Evolutionary conservation across 139 green algal species (phyloP).

Genomic region (Deuterostichococcus epilithicus): DNA sequence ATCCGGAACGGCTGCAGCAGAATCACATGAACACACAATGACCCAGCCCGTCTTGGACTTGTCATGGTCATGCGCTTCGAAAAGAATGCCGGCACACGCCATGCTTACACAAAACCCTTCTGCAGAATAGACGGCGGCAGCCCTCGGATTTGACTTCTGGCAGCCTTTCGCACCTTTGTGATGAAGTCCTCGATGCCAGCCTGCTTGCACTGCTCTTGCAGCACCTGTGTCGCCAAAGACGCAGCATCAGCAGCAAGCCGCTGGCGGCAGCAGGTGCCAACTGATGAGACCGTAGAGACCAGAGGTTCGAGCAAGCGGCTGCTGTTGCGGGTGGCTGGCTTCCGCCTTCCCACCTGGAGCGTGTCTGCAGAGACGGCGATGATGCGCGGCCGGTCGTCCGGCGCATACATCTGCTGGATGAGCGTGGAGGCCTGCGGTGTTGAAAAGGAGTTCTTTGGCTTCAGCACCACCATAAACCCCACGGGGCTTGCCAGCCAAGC

Average conservation of each 20-base stretch:
- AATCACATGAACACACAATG: too few species aligned
- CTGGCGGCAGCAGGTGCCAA: not conserved
- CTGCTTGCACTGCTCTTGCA: constrained; percentile 45
- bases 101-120: too few species aligned
- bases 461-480: too few species aligned
- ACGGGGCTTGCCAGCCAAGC: too few species aligned
- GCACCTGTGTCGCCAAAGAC: constrained; percentile 8
- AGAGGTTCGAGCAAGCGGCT: not conserved
- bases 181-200: constrained; percentile 69
- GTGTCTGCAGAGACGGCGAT: constrained; percentile 70
- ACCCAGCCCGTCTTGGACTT: too few species aligned
- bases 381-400: constrained; percentile 47
- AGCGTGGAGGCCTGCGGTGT: constrained; percentile 44
- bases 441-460: too few species aligned
- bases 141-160: too few species aligned
- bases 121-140: too few species aligned
- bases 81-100: not conserved
- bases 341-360: constrained; percentile 12
- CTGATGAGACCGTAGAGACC: too few species aligned
- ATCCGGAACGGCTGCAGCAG: constrained; percentile 49
- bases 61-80: too few species aligned
- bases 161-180: too few species aligned
- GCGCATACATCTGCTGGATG: constrained; percentile 41
- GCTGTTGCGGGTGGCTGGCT: not conserved
- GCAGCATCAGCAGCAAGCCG: not conserved